phyloP scores from a whole-genome alignment of 2,329 filamentous ascomycete genomes.

The Paraphaeosphaeria sporulosa region DNA sequence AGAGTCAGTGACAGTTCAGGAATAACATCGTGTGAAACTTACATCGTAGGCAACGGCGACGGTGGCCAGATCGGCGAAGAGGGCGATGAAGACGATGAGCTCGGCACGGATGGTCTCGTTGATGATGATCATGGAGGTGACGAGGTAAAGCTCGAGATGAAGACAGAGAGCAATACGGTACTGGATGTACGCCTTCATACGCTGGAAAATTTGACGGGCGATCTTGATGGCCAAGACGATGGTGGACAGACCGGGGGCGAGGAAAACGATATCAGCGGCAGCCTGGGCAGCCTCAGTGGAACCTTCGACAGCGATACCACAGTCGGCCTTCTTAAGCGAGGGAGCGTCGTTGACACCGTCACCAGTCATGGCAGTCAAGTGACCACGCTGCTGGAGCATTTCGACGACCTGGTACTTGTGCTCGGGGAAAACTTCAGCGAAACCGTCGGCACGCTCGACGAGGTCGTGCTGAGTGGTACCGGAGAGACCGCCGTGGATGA shows the following conservation, averaged over 20 bases:
- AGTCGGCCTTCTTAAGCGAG: conserved; percentile 77
- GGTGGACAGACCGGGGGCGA: conserved; percentile 74
- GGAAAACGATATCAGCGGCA: conserved; percentile 77
- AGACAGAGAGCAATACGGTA: conserved; percentile 79
- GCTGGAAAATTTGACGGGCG: conserved; percentile 77
- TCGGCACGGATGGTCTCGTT: conserved; percentile 77
- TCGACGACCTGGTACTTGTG: conserved; percentile 81
- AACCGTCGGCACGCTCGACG: conserved; percentile 76
- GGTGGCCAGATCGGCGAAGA: conserved; percentile 81
- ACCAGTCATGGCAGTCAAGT: conserved; percentile 78
- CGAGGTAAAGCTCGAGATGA: conserved; percentile 78
- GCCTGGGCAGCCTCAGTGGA: conserved; percentile 76
- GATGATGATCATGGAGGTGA: conserved; percentile 80
- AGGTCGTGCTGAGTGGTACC: conserved; percentile 78
- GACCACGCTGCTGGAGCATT: conserved; percentile 76
- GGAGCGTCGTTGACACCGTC: conserved; percentile 79
- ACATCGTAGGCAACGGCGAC: conserved; percentile 78
- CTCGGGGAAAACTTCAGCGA: conserved; percentile 77
- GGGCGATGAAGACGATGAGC: conserved; percentile 79
- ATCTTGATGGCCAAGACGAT: conserved; percentile 78
- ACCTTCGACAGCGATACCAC: conserved; percentile 77
- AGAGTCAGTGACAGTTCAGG: background rate
- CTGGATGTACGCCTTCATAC: conserved; percentile 80
- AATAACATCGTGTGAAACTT: background rate
- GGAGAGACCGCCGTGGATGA: conserved; percentile 77